Evolutionary conservation across 306 rosid genomes (phyloP), one percentile per base, ranked within the genome.

Genomic region (Sicyos edulis): DNA sequence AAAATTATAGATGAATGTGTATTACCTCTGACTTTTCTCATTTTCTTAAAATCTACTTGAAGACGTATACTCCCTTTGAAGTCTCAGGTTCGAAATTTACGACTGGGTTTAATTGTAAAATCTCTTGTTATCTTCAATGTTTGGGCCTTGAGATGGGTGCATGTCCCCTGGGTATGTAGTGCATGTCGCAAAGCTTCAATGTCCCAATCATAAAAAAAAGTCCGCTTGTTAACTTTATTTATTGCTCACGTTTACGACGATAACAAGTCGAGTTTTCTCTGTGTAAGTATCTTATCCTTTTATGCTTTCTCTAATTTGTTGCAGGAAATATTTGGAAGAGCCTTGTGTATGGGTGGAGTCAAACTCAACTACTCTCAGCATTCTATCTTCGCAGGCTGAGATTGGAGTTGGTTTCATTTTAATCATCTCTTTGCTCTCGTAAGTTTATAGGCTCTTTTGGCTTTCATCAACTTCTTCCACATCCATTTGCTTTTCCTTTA

Each of bases 261-360:
- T 6, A 66, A 19, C n/a, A 11, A 19, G 21, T 66, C 32, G 6
- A 22, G 11, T 66, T 66, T 20, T 20, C 71, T 20, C 71, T 44
- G 6, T 40, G 17, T 37, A 5, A 19, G 54, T 47, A 21, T 67
- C 53, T 42, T 49, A 67, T 45, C 13, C 40, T 21, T 49, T 14
- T 67, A 21, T 44, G 13, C 55, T 22, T 29, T 42, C 20, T 61
- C 34, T 32, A 51, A 53, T 58, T 61, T 59, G 60, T 47, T 75
- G 72, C 78, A 92, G 98, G 93, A 92, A 84, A 85, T 92, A 92
- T 84, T 76, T 92, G 85, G 98, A 90, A 83, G 96, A 84, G 72
- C 87, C 86, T 24, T 90, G 98, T 50, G 90, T 92, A 56, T 92
- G 98, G 98, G 98, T 90, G 66, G 98, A 92, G 82, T 87, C 96